Evolutionary conservation across 768 basidiomycete genomes (phyloP), one percentile per base, ranked within the genome.

Genomic region (Pholiota conissans): DNA sequence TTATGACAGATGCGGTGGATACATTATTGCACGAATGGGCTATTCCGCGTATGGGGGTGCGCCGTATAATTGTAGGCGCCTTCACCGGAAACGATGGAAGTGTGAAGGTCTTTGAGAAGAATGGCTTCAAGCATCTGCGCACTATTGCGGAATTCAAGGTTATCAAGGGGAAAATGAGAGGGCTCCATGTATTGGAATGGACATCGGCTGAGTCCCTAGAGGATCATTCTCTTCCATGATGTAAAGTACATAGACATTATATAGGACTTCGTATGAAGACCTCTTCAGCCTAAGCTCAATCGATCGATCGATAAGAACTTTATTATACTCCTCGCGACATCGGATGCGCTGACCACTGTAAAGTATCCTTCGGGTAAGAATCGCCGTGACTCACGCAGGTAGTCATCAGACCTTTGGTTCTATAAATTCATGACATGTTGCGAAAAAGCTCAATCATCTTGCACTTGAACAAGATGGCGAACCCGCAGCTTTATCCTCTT

Each of bases 91-190:
- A 90, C 69, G 61, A 67, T 0, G 86, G 76, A 0, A 89, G 87
- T 58, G 69, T 76, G 9, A 73, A 81, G 39, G 85, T 88, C 18
- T 87, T 90, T 62, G 76, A 83, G 65, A 89, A 88, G 78, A 84
- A 81, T 57, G 85, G 84, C 3, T 89, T 89, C 58, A 69, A 67
- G 32, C 64, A 74, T 58, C 65, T 68, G 51, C 64, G 74, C 54
- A 75, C 74, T 10, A 48, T 82, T 27, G 67, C 79, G 52, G 73
- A 79, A 16, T 74, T 69, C 20, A 65, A 73, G 24, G 58, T 67
- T 5, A 68, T 76, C 1, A 69, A 72, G 57, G 79, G 79, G 26
- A 70, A 69, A 56, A 71, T 37, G 52, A 73, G 71, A 54, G 67
- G 67, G 47, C 10, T 77, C n/a, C 67, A 74, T 57, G 63, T 76